A percentile compares a stretch with the other conserved stretches of the same genome.
Conservation (phyloP, 1,139 yeast genomes). For the Blastobotrys apis region DNA sequence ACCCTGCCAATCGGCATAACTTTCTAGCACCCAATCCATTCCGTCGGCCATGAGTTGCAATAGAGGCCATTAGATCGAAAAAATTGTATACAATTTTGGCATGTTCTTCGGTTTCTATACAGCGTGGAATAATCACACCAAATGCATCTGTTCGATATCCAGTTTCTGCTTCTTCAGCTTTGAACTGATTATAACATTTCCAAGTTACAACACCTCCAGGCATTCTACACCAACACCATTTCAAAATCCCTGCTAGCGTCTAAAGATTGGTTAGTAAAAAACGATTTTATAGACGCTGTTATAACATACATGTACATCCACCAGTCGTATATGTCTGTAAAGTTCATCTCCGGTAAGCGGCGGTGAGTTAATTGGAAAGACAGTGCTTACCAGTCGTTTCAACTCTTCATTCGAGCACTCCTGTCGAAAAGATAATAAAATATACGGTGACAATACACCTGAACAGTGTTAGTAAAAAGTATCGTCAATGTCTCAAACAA, state of each 20-base stretch:
- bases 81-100: slow-evolving; percentile 87
- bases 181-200: slow-evolving; percentile 73
- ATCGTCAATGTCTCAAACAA: no score
- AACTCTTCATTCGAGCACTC: slow-evolving; percentile 27
- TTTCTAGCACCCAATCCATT: slow-evolving; percentile 78
- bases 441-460: slow-evolving; percentile 33
- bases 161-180: slow-evolving; percentile 50
- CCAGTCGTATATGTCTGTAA: slow-evolving; percentile 28
- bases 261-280: slow-evolving; percentile 6
- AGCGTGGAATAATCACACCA: slow-evolving; percentile 74
- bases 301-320: slow-evolving; percentile 27
- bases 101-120: slow-evolving; percentile 78
- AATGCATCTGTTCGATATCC: slow-evolving; percentile 68
- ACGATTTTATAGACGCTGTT: neutral
- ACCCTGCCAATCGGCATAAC: slow-evolving; percentile 73
- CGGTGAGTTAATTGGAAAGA: slow-evolving; percentile 26
- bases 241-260: slow-evolving; percentile 67
- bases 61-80: slow-evolving; percentile 71
- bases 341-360: slow-evolving; percentile 31
- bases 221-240: slow-evolving; percentile 81
- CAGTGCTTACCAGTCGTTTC: slow-evolving; percentile 24
- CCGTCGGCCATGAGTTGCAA: slow-evolving; percentile 76
- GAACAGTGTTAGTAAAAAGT: slow-evolving; percentile 1
- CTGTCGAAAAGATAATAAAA: slow-evolving; percentile 33
- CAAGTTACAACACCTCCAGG: slow-evolving; percentile 80